Percentiles rank a stretch among this genome's conserved stretches.
Conservation (phyloP, 345 rosid genomes). For the Clarkia xantiana region DNA sequence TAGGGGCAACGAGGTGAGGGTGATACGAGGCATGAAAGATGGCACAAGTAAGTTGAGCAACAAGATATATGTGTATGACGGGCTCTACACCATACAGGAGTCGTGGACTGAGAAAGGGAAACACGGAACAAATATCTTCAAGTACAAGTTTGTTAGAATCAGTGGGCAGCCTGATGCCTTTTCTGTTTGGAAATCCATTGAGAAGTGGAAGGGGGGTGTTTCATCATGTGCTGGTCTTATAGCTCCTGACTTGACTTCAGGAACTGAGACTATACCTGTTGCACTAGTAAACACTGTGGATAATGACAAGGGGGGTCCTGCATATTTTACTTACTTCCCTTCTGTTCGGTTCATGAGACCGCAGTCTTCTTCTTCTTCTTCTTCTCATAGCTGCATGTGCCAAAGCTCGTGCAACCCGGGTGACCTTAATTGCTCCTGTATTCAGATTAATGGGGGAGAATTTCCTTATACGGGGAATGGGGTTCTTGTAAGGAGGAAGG, state of each 20-base stretch:
- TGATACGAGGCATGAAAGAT: too few species aligned
- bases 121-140: constrained; percentile 57
- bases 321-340: constrained; percentile 46
- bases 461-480: constrained; percentile 52
- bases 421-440: constrained; percentile 50
- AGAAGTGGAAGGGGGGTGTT: constrained; percentile 41
- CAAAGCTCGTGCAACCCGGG: constrained; percentile 44
- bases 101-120: constrained; percentile 54
- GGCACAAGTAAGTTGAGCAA: constrained; percentile 15
- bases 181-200: constrained; percentile 69
- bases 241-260: constrained; percentile 70
- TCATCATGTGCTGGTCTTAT: constrained; percentile 42
- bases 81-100: constrained; percentile 50
- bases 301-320: constrained; percentile 67
- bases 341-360: constrained; percentile 31
- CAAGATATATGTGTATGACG: constrained; percentile 59
- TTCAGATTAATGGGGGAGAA: constrained; percentile 49
- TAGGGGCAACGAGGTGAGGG: constrained; percentile 53
- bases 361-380: constrained; percentile 11
- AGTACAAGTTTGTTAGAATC: constrained; percentile 47
- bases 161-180: too few species aligned
- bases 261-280: constrained; percentile 53
- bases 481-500: constrained; percentile 41
- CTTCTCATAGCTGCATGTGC: constrained; percentile 27
- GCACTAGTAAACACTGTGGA: constrained; percentile 80